These are phyloP conservation scores for Psophocarpus tetragonolobus DNA, from an alignment of 306 rosid species.

Conservation along the genomic window DNA sequence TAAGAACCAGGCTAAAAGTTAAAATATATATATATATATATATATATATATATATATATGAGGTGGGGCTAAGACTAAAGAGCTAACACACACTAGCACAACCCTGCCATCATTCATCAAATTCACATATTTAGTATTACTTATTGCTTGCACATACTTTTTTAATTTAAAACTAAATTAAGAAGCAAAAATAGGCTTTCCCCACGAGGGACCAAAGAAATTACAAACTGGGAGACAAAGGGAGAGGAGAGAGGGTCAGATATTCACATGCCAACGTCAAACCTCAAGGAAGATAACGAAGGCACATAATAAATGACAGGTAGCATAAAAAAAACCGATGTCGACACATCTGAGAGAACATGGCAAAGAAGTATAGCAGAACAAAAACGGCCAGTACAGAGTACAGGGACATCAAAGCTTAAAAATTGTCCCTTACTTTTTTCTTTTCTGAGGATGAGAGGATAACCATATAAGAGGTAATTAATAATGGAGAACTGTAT, in stretches of 20 bases:
- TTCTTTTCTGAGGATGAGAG: neutral
- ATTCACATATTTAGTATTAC: neutral
- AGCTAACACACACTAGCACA: constrained; percentile 2
- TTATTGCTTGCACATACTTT: neutral
- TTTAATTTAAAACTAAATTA: neutral
- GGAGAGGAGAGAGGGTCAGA: constrained; percentile 14
- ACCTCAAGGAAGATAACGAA: constrained; percentile 29
- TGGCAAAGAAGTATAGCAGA: constrained; percentile 33
- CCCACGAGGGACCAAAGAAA: constrained; percentile 21
- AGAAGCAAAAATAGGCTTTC: neutral
- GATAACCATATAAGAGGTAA: neutral
- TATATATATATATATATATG: too few species aligned
- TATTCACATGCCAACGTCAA: constrained; percentile 40
- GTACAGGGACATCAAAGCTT: constrained; percentile 22
- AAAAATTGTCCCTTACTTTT: constrained; percentile 5
- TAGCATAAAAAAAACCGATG: constrained; percentile 36
- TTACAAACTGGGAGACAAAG: neutral
- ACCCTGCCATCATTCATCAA: constrained; percentile 4
- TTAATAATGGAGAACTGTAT: neutral
- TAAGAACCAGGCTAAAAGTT: neutral
- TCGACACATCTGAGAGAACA: constrained; percentile 37
- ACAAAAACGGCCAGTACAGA: constrained; percentile 34
- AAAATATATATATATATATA: neutral
- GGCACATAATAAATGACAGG: constrained; percentile 37
- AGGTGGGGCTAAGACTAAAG: neutral